phyloP scores from a whole-genome alignment of 371 early-diverging fungal species.

The Lichtheimia ornata region DNA sequence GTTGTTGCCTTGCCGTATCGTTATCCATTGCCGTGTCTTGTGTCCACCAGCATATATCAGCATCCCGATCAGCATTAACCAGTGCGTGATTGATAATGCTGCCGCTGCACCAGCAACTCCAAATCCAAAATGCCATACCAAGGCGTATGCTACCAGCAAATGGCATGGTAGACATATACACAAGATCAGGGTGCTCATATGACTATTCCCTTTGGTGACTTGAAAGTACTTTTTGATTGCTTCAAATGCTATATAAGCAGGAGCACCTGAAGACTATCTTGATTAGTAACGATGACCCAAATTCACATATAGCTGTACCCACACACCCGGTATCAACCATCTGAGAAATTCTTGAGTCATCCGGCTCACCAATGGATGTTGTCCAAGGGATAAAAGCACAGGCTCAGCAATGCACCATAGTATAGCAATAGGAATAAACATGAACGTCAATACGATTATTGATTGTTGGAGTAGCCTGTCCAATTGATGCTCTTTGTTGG shows the following conservation, averaged over 20 bases:
- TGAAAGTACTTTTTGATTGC: constrained; percentile 74
- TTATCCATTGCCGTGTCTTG: constrained; percentile 50
- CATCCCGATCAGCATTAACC: constrained; percentile 61
- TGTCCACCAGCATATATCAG: constrained; percentile 25
- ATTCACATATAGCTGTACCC: constrained; percentile 44
- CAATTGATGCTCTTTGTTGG: constrained; percentile 69
- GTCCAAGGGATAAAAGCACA: constrained; percentile 10
- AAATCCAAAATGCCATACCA: constrained; percentile 65
- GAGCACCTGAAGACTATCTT: constrained; percentile 41
- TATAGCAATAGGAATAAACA: constrained; percentile 61
- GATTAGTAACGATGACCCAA: constrained; percentile 9
- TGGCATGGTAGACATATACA: constrained; percentile 66
- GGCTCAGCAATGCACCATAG: constrained; percentile 56
- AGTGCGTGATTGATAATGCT: constrained; percentile 70
- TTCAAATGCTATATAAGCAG: constrained; percentile 65
- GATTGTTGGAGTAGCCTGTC: constrained; percentile 86
- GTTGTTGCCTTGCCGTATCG: constrained; percentile 26
- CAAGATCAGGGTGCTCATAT: constrained; percentile 65
- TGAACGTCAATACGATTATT: constrained; percentile 69
- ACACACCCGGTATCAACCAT: constrained; percentile 1
- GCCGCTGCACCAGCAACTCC: constrained; percentile 84
- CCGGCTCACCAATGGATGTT: constrained; percentile 18
- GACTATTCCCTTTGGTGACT: constrained; percentile 75
- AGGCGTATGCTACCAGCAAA: constrained; percentile 58
- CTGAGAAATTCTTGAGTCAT: constrained; percentile 7